A percentile compares a stretch with the other conserved stretches of the same genome.
These are phyloP conservation scores for Nicotiana benthamiana DNA, from an alignment of 257 asterid genomes.

Conservation along the genomic window DNA sequence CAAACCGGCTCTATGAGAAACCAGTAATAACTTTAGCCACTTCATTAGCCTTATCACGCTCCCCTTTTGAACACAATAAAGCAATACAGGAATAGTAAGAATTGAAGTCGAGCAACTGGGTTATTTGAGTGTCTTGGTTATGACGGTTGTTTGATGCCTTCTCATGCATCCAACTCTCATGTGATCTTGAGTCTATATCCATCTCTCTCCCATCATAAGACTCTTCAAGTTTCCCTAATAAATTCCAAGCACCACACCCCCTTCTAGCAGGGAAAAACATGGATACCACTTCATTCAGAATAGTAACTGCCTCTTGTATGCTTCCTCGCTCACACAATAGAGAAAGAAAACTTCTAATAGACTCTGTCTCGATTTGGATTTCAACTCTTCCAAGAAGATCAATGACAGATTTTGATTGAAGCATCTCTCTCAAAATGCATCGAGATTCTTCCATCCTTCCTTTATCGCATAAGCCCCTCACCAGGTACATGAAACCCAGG, in stretches of 20 bases:
- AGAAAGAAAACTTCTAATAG: slow-evolving; percentile 47
- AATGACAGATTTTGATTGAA: slow-evolving; percentile 41
- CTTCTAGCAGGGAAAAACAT: slow-evolving; percentile 31
- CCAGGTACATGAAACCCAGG: slow-evolving; percentile 60
- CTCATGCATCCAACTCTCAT: slow-evolving; percentile 17
- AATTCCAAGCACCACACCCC: slow-evolving; percentile 13
- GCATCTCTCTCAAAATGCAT: slow-evolving; percentile 73
- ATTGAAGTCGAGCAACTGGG: slow-evolving; percentile 41
- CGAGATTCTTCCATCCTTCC: slow-evolving; percentile 97
- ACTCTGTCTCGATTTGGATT: slow-evolving; percentile 45
- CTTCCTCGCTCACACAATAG: slow-evolving; percentile 74
- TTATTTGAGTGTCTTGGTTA: slow-evolving; percentile 21
- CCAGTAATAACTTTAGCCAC: slow-evolving; percentile 42
- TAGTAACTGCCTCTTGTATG: slow-evolving; percentile 57
- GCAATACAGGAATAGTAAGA: slow-evolving; percentile 43
- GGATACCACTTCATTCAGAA: slow-evolving; percentile 65
- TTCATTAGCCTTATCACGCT: slow-evolving; percentile 50
- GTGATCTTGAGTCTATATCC: slow-evolving; percentile 12
- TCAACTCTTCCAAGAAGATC: slow-evolving; percentile 44
- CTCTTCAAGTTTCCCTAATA: background rate
- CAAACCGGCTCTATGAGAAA: slow-evolving; percentile 19
- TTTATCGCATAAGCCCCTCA: slow-evolving; percentile 70
- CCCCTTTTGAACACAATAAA: slow-evolving; percentile 65
- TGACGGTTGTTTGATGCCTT: slow-evolving; percentile 7
- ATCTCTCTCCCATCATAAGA: slow-evolving; percentile 14